Evolutionary conservation across 305 asterid genomes (phyloP).

Genomic region (Lippia alba): DNA sequence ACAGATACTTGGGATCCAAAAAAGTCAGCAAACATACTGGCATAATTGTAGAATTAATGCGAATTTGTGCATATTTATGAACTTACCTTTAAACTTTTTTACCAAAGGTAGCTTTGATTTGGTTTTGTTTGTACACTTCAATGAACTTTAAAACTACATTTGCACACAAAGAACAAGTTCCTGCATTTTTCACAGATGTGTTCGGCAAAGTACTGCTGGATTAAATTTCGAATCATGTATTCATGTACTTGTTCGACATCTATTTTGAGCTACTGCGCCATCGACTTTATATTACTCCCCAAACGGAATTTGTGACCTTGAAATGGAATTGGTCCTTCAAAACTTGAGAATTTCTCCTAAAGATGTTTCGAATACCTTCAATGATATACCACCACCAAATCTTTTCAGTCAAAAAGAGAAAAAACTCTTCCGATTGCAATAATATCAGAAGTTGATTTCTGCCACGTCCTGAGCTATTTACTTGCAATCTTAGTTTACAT

Average conservation of each 20-base stretch:
- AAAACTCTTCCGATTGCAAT: too few relatives aligned
- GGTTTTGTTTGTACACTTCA: neutral
- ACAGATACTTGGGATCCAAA: neutral
- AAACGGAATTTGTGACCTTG: neutral
- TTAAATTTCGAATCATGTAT: neutral
- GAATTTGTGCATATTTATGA: conserved; percentile 1
- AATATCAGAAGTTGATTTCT: too few relatives aligned
- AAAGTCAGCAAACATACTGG: neutral
- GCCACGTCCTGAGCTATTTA: too few relatives aligned
- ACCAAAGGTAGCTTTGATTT: neutral
- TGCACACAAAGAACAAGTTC: neutral
- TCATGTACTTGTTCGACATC: neutral
- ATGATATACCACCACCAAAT: neutral
- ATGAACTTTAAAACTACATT: neutral
- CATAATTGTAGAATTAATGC: neutral
- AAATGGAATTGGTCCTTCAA: neutral
- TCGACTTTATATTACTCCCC: neutral
- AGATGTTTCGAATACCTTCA: too few relatives aligned
- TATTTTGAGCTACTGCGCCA: neutral
- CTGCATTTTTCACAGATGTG: neutral
- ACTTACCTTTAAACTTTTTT: neutral
- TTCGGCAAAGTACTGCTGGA: neutral
- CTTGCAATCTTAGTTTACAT: too few relatives aligned
- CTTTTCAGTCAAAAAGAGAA: too few relatives aligned
- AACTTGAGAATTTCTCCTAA: too few relatives aligned